Conservation (phyloP, 139 green algal genomes). For the Picochlorum sp. region DNA sequence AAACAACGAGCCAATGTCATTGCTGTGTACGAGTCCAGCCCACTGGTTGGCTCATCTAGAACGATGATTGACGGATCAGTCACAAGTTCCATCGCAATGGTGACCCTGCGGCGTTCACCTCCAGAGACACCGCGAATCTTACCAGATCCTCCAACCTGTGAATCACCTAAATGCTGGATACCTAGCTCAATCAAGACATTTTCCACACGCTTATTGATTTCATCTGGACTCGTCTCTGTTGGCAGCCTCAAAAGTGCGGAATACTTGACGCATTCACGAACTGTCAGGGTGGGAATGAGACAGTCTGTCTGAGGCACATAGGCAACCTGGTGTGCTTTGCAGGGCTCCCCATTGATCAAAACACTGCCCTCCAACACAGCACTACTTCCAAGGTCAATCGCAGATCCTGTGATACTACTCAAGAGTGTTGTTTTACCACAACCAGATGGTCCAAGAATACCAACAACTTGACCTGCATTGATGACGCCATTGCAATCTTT, state of each 20-base stretch:
- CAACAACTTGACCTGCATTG: slow-evolving; percentile 20
- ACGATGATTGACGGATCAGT: slow-evolving; percentile 43
- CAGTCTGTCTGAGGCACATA: slow-evolving; percentile 69
- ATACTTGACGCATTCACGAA: slow-evolving; percentile 61
- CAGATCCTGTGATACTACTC: slow-evolving; percentile 33
- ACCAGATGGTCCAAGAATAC: slow-evolving; percentile 40
- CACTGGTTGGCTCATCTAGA: slow-evolving; percentile 57
- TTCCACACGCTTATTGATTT: slow-evolving; percentile 25
- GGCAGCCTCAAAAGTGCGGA: slow-evolving; percentile 52
- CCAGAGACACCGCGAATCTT: slow-evolving; percentile 27
- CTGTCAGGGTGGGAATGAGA: slow-evolving; percentile 61
- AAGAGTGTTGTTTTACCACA: slow-evolving; percentile 70
- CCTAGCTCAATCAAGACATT: slow-evolving; percentile 40
- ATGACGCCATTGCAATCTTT: slow-evolving; percentile 12
- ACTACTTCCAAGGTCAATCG: slow-evolving; percentile 13
- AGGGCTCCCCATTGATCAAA: slow-evolving; percentile 16
- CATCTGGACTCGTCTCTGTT: slow-evolving; percentile 12
- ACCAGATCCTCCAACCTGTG: slow-evolving; percentile 31
- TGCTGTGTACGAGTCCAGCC: slow-evolving; percentile 65
- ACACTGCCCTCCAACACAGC: slow-evolving; percentile 11
- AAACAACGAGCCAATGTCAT: slow-evolving; percentile 50
- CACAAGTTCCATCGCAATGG: slow-evolving; percentile 71
- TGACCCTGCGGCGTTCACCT: slow-evolving; percentile 44
- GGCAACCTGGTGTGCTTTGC: slow-evolving; percentile 26
- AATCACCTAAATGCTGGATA: slow-evolving; percentile 32